phyloP scores from a whole-genome alignment of 2,329 filamentous ascomycete species.

The Helicocarpus griseus region DNA sequence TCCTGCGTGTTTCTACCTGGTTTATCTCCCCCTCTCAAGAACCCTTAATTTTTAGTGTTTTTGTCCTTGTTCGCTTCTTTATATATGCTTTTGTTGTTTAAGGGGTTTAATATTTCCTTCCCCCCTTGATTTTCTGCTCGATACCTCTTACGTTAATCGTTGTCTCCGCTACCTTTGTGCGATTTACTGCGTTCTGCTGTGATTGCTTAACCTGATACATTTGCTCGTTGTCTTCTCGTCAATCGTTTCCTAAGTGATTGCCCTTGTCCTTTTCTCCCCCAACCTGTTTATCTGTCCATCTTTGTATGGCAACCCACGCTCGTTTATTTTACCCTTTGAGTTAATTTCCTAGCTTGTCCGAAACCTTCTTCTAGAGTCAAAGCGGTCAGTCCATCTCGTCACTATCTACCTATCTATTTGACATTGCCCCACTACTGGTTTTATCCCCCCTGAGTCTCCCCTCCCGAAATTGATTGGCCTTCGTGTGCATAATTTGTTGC shows the following conservation, averaged over 20 bases:
- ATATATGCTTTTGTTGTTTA: not conserved
- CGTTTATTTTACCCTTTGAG: not conserved
- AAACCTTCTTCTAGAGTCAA: not conserved
- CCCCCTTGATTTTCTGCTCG: not conserved
- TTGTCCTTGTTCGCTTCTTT: not conserved
- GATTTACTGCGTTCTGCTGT: not conserved
- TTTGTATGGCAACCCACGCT: not conserved
- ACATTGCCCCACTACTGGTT: not conserved
- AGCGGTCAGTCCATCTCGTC: not conserved
- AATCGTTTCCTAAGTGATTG: constrained; percentile 1
- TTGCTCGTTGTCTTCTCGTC: not conserved
- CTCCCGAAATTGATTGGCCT: not conserved
- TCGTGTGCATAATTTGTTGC: not conserved
- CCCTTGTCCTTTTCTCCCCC: not conserved
- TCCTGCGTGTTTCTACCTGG: constrained; percentile 32
- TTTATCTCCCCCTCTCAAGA: constrained; percentile 15
- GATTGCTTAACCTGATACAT: not conserved
- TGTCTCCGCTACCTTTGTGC: not conserved
- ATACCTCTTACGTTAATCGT: not conserved
- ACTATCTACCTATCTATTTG: constrained; percentile 4
- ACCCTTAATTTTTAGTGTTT: constrained; percentile 2
- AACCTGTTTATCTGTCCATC: not conserved
- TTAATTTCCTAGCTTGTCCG: not conserved
- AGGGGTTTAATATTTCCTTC: not conserved
- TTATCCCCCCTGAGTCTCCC: not conserved